Base-by-base conservation (phyloP, 768 basidiomycete species). In the Boletus rex-veris region DNA sequence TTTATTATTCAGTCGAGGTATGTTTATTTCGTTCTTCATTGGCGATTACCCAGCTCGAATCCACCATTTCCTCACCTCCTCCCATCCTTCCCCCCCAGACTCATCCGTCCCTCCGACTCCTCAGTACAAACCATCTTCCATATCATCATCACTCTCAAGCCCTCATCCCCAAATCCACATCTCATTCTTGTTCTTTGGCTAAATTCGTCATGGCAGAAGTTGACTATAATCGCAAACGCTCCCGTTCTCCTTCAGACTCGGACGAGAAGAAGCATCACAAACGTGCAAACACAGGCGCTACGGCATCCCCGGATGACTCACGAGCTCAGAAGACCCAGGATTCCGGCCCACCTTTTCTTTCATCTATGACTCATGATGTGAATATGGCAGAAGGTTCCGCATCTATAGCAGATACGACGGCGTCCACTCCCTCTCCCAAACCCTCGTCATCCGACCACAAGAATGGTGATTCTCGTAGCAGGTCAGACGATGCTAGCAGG, bases 191-290 rank as follows among this genome's bases (percentile, higher is more conserved):
- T 73, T 71, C 64, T 69, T 74, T 71, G 57, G 58, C 78, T 84
- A 68, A 81, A 79, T 80, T 79, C 79, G 82, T 79, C 73, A 90
- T 89, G 88, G 84, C 86, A 89, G 88, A 90, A 80, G 80, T 82
- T 78, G 88, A 90, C 77, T 78, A 80, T 62, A 88, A 78, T 71
- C 86, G 89, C 75, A 92, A 92, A 74, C 82, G 90, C 66, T 92
- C 90, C 63, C 90, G 90, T 68, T 92, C 90, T 49, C 85, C 88
- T 54, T 90, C 88, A 67, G 87, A 89, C 75, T 80, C 77, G 70
- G 89, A 90, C 66, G 79, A 85, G 66, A 84, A 84, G 67, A 90
- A 91, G 75, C 80, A 82, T 61, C 77, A 86, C 72, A 92, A 92
- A 76, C 86, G 90, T 71, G 80, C 86, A 73, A 92, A 92, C 70